A percentile compares a stretch with the other conserved stretches of the same genome.
Evolutionary conservation across 78 protist genomes (phyloP).

Genomic region (Dictyostelium capitatum): DNA sequence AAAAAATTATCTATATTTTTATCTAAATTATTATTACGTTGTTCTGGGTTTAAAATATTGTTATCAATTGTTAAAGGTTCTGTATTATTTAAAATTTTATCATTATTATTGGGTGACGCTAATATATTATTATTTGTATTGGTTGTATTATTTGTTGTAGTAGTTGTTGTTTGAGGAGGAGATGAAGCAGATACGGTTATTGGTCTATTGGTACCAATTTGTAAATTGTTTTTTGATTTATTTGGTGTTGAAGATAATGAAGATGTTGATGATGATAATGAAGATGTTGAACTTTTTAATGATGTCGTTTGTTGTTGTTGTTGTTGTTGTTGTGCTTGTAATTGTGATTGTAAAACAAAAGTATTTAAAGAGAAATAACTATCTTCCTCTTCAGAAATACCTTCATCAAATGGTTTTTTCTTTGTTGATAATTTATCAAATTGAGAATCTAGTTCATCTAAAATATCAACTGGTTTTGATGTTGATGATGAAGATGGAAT

Average conservation of each 20-base stretch:
- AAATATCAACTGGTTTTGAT: background rate
- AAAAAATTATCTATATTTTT: conserved; percentile 18
- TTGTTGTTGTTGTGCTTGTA: background rate
- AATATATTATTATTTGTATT: background rate
- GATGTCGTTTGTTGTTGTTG: conserved; percentile 25
- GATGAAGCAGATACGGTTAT: background rate
- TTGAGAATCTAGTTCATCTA: conserved; percentile 26
- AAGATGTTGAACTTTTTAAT: conserved; percentile 29
- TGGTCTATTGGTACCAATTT: background rate
- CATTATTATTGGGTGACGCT: background rate
- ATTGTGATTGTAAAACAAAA: conserved; percentile 11
- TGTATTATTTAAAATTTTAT: background rate
- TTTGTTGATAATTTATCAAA: conserved; percentile 41
- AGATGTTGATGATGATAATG: conserved; percentile 26
- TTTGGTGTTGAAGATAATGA: conserved; percentile 5
- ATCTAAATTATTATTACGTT: conserved; percentile 2
- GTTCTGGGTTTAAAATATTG: too few relatives aligned
- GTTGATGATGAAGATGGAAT: background rate
- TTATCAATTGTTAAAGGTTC: too few relatives aligned
- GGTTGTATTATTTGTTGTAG: background rate
- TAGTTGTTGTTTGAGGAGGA: background rate
- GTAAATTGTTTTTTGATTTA: background rate
- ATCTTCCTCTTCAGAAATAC: conserved; percentile 66
- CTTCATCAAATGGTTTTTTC: conserved; percentile 49
- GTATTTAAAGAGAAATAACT: conserved; percentile 45